Conservation (phyloP, 2,329 filamentous ascomycete species). For the Akanthomyces dipterigenus region DNA sequence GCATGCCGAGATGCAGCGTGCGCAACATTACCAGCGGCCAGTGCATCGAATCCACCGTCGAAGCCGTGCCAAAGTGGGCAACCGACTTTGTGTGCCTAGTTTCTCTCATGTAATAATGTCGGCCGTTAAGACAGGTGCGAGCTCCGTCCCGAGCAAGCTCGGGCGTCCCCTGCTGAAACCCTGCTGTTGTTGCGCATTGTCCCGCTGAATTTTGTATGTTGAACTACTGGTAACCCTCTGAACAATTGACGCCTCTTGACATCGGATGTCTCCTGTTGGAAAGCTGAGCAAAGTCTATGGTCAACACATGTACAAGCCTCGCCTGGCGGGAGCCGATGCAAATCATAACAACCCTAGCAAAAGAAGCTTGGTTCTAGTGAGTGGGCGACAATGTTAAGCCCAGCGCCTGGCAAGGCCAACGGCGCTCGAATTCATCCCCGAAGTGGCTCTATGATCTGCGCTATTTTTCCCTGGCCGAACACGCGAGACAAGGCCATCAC, state of each 20-base stretch:
- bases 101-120: conserved; percentile 4
- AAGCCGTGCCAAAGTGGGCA: not conserved
- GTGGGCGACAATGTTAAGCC: not conserved
- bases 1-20: not conserved
- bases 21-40: not conserved
- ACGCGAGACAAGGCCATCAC: not conserved
- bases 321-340: conserved; percentile 1
- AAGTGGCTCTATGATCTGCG: not conserved
- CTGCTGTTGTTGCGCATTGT: not conserved
- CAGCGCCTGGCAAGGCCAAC: not conserved
- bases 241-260: not conserved
- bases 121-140: not conserved
- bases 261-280: too few species aligned
- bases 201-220: not conserved
- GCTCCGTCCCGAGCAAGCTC: not conserved
- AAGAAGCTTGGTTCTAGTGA: conserved; percentile 7
- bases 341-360: not conserved
- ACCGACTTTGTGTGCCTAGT: not conserved
- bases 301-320: not conserved
- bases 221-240: not conserved
- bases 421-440: not conserved
- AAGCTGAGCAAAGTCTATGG: not conserved
- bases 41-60: not conserved
- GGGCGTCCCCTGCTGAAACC: not conserved
- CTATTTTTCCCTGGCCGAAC: not conserved